Base-by-base conservation (phyloP, 257 asterid genomes). In the Misopates orontium region DNA sequence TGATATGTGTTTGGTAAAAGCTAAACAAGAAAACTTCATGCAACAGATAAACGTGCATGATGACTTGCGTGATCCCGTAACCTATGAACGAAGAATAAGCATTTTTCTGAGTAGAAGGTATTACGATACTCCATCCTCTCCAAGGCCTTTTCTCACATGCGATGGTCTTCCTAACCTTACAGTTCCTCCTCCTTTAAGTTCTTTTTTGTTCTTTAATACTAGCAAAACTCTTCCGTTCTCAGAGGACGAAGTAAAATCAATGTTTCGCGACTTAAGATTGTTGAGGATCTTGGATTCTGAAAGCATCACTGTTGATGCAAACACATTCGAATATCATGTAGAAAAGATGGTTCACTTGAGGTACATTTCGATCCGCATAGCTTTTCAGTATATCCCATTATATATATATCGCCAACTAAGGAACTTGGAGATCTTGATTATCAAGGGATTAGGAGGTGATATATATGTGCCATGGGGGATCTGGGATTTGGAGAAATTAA, bases 401-500 rank as follows among this genome's bases (percentile, higher is more conserved):
- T 31, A 64, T 6, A 23, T 62, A 53, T 39, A n/a, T n/a, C n/a
- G n/a, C 47, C 13, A 22, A 0, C 64, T 60, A 14, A 1, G 23
- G 54, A 54, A 62, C 39, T 53, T 71, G 12, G 65, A 71, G n/a
- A n/a, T n/a, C n/a, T n/a, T n/a, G n/a, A n/a, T n/a, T n/a, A n/a
- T n/a, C n/a, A n/a, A n/a, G n/a, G 61, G 58, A 22, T 7, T 42
- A 24, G 60, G 10, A 28, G 19, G 23, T 10, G 24, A 36, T 23
- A 28, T 48, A 5, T 2, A 0, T 8, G 20, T 70, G n/a, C 74
- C 74, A 1, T 40, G 15, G 10, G 8, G 60, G 11, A 51, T 60
- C 10, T 70, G 24, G 54, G 16, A 32, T 8, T 41, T 71, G 64
- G 22, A 3, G 22, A 71, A 21, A 23, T 71, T 71, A 28, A 62